phyloP scores from a whole-genome alignment of 2,329 filamentous ascomycete species.

The Amylocarpus encephaloides region DNA sequence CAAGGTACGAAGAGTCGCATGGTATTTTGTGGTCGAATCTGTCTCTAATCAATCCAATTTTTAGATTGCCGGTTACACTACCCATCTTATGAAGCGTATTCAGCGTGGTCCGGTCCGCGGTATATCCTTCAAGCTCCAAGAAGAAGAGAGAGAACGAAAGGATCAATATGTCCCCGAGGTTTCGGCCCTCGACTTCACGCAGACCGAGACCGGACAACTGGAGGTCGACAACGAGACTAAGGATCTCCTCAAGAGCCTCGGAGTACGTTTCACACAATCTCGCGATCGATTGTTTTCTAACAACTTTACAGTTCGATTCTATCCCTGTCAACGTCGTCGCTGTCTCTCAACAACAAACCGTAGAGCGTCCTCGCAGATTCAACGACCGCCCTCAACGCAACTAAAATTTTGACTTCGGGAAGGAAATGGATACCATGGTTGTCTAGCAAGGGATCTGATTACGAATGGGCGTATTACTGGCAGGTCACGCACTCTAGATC shows the following conservation, averaged over 20 bases:
- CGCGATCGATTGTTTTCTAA: constrained; percentile 25
- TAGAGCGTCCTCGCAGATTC: constrained; percentile 77
- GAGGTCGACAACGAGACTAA: constrained; percentile 97
- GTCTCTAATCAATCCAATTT: constrained; percentile 5
- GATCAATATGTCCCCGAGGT: constrained; percentile 99
- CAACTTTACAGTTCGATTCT: constrained; percentile 71
- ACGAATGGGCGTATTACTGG: constrained; percentile 28
- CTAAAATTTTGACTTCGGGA: constrained; percentile 32
- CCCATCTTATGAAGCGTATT: constrained; percentile 99
- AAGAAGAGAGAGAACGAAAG: constrained; percentile 99
- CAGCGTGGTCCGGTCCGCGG: constrained; percentile 98
- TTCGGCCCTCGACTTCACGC: constrained; percentile 95
- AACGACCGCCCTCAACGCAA: constrained; percentile 52
- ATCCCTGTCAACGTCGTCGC: constrained; percentile 94
- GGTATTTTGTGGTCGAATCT: neutral
- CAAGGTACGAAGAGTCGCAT: constrained; percentile 61
- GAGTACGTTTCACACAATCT: constrained; percentile 60
- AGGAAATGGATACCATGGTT: constrained; percentile 17
- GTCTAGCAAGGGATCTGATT: constrained; percentile 25
- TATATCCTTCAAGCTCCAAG: constrained; percentile 99
- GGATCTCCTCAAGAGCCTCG: constrained; percentile 97
- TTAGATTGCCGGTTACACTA: constrained; percentile 96
- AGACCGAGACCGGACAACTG: constrained; percentile 89
- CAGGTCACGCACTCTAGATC: constrained; percentile 46
- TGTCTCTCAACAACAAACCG: constrained; percentile 80